Evolutionary conservation across 352 stramenopile genomes (phyloP).

Genomic region (Halophytophthora batemanensis): DNA sequence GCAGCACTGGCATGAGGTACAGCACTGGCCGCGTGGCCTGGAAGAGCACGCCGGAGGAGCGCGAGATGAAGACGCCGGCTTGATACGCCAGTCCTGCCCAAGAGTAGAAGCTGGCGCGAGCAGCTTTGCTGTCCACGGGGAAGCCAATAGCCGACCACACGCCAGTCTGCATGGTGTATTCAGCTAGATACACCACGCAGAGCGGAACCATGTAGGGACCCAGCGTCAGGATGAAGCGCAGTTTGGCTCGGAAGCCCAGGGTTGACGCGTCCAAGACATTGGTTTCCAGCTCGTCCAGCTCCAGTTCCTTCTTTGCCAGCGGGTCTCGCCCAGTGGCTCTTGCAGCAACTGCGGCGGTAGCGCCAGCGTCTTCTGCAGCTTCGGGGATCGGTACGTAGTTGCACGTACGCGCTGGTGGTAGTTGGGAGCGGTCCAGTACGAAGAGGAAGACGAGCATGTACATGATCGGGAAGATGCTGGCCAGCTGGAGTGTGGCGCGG

Average conservation of each 20-base stretch:
- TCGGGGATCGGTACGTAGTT: constrained; percentile 46
- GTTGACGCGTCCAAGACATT: constrained; percentile 24
- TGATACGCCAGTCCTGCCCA: constrained; percentile 91
- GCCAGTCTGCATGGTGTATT: constrained; percentile 93
- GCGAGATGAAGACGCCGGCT: constrained; percentile 90
- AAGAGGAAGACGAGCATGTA: constrained; percentile 66
- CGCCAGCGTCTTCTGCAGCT: constrained; percentile 9
- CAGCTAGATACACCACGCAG: constrained; percentile 90
- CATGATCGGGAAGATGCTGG: constrained; percentile 54
- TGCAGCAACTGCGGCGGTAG: constrained; percentile 4
- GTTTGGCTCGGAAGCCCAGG: constrained; percentile 53
- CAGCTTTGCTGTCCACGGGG: constrained; percentile 64
- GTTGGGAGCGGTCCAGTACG: constrained; percentile 49
- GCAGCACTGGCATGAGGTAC: constrained; percentile 88
- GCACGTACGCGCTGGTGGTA: constrained; percentile 32
- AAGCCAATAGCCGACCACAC: constrained; percentile 95
- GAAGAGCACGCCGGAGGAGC: constrained; percentile 86
- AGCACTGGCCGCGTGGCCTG: constrained; percentile 68
- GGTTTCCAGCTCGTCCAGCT: constrained; percentile 1
- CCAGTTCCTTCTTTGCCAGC: constrained; percentile 17
- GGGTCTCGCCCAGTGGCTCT: constrained; percentile 6
- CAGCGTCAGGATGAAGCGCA: constrained; percentile 75
- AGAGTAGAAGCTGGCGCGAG: constrained; percentile 88
- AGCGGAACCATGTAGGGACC: constrained; percentile 91
- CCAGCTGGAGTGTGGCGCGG: constrained; percentile 52